Evolutionary conservation across 495 filamentous ascomycete genomes (phyloP), one percentile per base, ranked within the genome.

Genomic region (Aspergillus cavernicola): DNA sequence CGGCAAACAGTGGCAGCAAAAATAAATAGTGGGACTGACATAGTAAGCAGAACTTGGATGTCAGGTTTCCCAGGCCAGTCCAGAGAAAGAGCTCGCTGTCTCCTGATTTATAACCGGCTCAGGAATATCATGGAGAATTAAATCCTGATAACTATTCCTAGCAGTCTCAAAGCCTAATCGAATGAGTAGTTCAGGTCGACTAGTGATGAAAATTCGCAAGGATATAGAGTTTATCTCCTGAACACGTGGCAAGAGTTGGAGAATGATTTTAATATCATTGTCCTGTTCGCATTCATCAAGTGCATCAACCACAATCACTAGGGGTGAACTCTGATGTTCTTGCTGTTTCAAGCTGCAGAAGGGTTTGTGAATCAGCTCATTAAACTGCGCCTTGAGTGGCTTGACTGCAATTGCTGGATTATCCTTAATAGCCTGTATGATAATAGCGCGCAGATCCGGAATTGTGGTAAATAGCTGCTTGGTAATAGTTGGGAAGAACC

Each of bases 271-370:
- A 19, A 79, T 65, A 8, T 75, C 65, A 6, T 66, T 33, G 2
- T 76, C 70, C 1, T 55, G 19, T 3, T 16, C 15, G 52, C 77
- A 80, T 47, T 79, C 75, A 53, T 78, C 77, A 10, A 80, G 59
- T 33, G 77, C 77, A 60, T 79, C 75, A 23, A 80, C 56, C 1
- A 78, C 66, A 24, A 76, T 55, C 0, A 69, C 24, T 5, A 69
- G 24, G 9, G 4, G 24, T 19, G 23, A 28, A 55, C 19, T 8
- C 35, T 48, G 2, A 26, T 2, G 8, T 4, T 46, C 13, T 39
- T 20, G 52, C 7, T 22, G 32, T 9, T 28, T 10, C 24, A 50
- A 19, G 12, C 36, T 26, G 13, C 2, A 16, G 1, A 78, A 53
- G 7, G 75, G 72, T 22, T 67, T 19, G 13, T 73, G 43, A 50